Evolutionary conservation across 495 filamentous ascomycete genomes (phyloP).

Genomic region (Aspergillus taichungensis): DNA sequence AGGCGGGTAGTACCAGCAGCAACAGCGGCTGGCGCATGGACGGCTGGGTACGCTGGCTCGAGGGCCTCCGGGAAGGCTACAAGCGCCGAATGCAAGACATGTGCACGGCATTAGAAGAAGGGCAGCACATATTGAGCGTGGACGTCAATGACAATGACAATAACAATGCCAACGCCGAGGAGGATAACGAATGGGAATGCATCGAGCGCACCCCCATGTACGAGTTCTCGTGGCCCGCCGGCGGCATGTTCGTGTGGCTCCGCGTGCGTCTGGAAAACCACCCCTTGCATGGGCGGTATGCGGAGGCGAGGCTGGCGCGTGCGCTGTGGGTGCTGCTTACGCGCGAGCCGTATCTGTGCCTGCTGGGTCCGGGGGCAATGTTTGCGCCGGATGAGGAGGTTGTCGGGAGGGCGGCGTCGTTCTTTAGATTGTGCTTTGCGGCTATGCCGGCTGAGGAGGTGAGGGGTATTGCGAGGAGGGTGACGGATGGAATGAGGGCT

Average conservation of each 20-base stretch:
- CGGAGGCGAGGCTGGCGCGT: slow-evolving; percentile 34
- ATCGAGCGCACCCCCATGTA: slow-evolving; percentile 63
- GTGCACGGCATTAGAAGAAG: slow-evolving; percentile 59
- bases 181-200: slow-evolving; percentile 52
- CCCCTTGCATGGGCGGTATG: slow-evolving; percentile 49
- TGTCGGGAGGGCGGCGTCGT: slow-evolving; percentile 49
- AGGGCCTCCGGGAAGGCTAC: slow-evolving; percentile 70
- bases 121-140: slow-evolving; percentile 41
- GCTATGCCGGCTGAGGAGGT: slow-evolving; percentile 66
- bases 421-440: slow-evolving; percentile 76
- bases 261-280: slow-evolving; percentile 58
- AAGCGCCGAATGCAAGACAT: slow-evolving; percentile 73
- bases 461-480: slow-evolving; percentile 44
- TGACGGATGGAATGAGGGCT: slow-evolving; percentile 55
- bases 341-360: slow-evolving; percentile 52
- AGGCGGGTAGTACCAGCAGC: slow-evolving; percentile 19
- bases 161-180: slow-evolving; percentile 21
- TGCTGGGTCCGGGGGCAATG: slow-evolving; percentile 58
- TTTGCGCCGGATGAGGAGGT: slow-evolving; percentile 55
- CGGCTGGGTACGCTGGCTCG: slow-evolving; percentile 86
- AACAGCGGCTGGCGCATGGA: slow-evolving; percentile 64
- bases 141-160: slow-evolving; percentile 27
- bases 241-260: slow-evolving; percentile 91
- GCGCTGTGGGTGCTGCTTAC: slow-evolving; percentile 71
- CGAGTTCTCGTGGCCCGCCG: slow-evolving; percentile 69